phyloP scores from a whole-genome alignment of 305 asterid species.

The Solanum hybrid region DNA sequence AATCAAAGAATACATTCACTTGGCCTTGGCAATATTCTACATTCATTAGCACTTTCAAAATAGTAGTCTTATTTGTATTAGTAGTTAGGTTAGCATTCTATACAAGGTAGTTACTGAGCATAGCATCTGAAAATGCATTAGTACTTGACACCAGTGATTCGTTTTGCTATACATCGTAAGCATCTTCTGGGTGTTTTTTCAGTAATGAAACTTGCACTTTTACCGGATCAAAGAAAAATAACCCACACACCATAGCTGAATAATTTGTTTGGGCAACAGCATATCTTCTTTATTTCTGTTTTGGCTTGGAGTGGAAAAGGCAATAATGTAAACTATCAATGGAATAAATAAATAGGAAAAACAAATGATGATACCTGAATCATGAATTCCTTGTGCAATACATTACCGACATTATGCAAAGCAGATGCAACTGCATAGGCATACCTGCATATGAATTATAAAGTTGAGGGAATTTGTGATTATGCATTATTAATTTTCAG shows the following conservation, averaged over 20 bases:
- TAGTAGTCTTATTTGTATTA: neutral
- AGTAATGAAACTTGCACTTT: neutral
- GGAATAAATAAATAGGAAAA: neutral
- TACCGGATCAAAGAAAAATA: neutral
- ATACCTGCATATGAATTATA: constrained; percentile 46
- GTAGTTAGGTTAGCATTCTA: neutral
- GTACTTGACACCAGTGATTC: neutral
- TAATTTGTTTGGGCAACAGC: neutral
- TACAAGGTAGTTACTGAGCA: neutral
- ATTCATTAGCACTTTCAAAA: neutral
- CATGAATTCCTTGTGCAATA: constrained; percentile 83
- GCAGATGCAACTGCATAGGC: constrained; percentile 92
- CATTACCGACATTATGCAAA: constrained; percentile 62
- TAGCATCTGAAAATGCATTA: neutral
- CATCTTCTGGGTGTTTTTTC: neutral
- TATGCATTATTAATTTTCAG: neutral
- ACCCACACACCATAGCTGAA: neutral
- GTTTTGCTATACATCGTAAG: neutral
- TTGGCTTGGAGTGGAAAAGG: neutral
- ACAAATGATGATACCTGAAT: constrained; percentile 49
- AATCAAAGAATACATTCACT: neutral
- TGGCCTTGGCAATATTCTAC: neutral
- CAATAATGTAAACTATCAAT: neutral
- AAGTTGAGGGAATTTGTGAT: neutral
- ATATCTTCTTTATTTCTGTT: neutral